These are phyloP conservation scores for Fraxinus pennsylvanica DNA, from an alignment of 257 asterid species.

Conservation along the genomic window DNA sequence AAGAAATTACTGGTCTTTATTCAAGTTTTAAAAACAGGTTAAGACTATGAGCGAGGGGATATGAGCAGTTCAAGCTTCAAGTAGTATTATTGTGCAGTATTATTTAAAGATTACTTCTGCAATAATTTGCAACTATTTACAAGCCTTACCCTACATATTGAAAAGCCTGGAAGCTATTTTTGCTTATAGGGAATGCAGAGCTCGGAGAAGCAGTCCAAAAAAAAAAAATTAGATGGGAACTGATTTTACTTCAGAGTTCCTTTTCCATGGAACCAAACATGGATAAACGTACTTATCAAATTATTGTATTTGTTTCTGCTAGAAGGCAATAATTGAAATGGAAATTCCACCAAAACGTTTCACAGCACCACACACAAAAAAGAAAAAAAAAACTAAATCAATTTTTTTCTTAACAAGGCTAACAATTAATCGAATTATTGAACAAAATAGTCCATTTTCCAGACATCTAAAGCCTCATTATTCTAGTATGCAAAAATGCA, in stretches of 20 bases:
- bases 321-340: background rate
- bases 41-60: background rate
- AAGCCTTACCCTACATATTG: background rate
- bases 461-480: constrained; percentile 10
- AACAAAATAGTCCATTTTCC: background rate
- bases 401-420: background rate
- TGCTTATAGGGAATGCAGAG: background rate
- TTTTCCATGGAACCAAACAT: background rate
- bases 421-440: constrained; percentile 9
- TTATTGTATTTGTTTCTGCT: background rate
- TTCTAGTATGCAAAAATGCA: constrained; percentile 7
- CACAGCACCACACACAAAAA: background rate
- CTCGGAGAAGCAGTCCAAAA: background rate
- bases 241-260: background rate
- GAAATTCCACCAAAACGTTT: background rate
- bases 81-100: background rate
- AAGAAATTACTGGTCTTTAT: background rate
- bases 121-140: background rate
- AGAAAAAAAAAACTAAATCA: constrained; percentile 11
- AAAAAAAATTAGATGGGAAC: background rate
- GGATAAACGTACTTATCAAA: background rate
- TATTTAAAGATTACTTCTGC: background rate
- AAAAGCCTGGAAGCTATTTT: background rate
- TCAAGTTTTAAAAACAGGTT: background rate
- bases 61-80: background rate